These are phyloP conservation scores for Lachnellula willkommii DNA, from an alignment of 2,329 filamentous ascomycete species.

Conservation along the genomic window DNA sequence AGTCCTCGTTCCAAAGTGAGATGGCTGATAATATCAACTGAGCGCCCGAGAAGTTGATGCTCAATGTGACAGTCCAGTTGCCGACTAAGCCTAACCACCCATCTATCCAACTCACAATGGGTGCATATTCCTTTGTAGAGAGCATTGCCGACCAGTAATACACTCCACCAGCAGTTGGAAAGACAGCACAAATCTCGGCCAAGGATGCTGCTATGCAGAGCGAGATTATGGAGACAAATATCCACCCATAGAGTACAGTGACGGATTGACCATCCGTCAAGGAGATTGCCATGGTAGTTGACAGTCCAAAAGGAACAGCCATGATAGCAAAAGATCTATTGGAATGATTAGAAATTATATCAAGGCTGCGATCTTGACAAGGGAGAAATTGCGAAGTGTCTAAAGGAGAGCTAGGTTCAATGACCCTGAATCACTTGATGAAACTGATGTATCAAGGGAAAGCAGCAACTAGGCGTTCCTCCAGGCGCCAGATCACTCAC, in stretches of 20 bases:
- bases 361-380: background rate
- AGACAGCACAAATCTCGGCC: slow-evolving; percentile 65
- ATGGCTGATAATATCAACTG: slow-evolving; percentile 63
- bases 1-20: slow-evolving; percentile 64
- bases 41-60: slow-evolving; percentile 68
- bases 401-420: too few relatives aligned
- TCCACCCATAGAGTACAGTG: slow-evolving; percentile 66
- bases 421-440: too few relatives aligned
- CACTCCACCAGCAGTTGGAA: slow-evolving; percentile 62
- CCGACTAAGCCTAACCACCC: slow-evolving; percentile 69
- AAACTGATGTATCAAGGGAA: background rate
- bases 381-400: too few relatives aligned
- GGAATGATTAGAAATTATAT: slow-evolving; percentile 26
- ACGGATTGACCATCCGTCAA: slow-evolving; percentile 64
- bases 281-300: slow-evolving; percentile 63
- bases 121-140: slow-evolving; percentile 58
- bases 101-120: slow-evolving; percentile 63
- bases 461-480: background rate
- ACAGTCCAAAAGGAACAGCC: slow-evolving; percentile 49
- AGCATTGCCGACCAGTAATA: slow-evolving; percentile 71
- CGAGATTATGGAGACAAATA: slow-evolving; percentile 59
- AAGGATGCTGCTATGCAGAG: slow-evolving; percentile 59
- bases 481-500: background rate
- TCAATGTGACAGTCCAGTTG: slow-evolving; percentile 61
- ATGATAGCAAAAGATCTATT: slow-evolving; percentile 64